Percentiles rank a stretch among this genome's conserved stretches.
Conservation (phyloP, 2,329 filamentous ascomycete genomes). For the Hypoxylon sp. region DNA sequence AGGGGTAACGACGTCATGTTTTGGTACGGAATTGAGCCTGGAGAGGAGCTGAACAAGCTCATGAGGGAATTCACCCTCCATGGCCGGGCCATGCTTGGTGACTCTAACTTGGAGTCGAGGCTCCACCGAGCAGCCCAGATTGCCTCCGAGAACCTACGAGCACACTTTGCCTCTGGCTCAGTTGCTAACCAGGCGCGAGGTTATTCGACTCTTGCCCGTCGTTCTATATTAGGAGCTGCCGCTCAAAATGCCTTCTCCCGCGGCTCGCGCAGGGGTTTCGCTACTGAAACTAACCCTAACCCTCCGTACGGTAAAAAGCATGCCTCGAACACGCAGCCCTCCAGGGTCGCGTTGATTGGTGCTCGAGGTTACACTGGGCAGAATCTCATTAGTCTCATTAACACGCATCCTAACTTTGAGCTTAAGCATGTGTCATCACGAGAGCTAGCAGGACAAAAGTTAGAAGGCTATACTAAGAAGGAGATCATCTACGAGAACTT, state of each 20-base stretch:
- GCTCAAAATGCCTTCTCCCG: conserved; percentile 47
- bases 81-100: conserved; percentile 88
- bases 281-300: no score
- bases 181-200: conserved; percentile 71
- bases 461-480: no score
- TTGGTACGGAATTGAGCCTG: conserved; percentile 91
- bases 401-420: no score
- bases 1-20: conserved; percentile 91
- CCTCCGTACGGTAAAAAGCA: no score
- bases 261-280: no score
- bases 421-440: no score
- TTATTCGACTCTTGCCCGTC: conserved; percentile 74
- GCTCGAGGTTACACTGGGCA: no score
- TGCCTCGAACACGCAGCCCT: no score
- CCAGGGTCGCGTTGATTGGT: no score
- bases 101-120: conserved; percentile 89
- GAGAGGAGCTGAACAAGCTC: conserved; percentile 84
- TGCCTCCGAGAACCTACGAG: conserved; percentile 68
- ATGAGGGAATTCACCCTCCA: conserved; percentile 89
- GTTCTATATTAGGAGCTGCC: conserved; percentile 53
- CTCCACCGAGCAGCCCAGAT: conserved; percentile 83
- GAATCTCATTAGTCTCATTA: no score
- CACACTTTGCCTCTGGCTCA: conserved; percentile 59
- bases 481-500: no score
- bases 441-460: no score